Evolutionary conservation across 768 basidiomycete genomes (phyloP).

Genomic region (Lactarius akahatsu): DNA sequence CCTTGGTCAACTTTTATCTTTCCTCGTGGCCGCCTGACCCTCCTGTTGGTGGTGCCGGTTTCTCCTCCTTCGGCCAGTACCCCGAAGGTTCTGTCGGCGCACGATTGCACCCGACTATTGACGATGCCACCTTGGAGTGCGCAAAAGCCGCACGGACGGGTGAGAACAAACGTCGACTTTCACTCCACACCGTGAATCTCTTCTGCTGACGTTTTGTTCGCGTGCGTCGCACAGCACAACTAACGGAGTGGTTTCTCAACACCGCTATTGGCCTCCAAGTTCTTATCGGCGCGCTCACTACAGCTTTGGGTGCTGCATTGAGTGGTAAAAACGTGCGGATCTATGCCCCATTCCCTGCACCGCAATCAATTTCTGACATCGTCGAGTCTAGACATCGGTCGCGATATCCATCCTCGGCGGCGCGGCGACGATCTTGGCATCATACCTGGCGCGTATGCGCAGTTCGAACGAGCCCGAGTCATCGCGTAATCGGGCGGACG

Average conservation of each 20-base stretch:
- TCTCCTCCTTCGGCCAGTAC: slow-evolving; percentile 1
- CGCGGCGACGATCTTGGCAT: slow-evolving; percentile 66
- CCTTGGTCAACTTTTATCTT: not conserved
- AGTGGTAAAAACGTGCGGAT: slow-evolving; percentile 28
- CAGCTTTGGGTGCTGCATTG: slow-evolving; percentile 32
- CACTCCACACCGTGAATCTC: not conserved
- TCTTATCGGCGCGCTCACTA: slow-evolving; percentile 34
- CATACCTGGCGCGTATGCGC: slow-evolving; percentile 67
- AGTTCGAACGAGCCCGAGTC: slow-evolving; percentile 70
- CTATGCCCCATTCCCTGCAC: not conserved
- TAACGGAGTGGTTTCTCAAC: slow-evolving; percentile 28
- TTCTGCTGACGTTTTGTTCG: not conserved
- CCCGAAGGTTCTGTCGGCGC: not conserved
- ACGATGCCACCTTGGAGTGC: not conserved
- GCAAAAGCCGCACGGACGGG: not conserved
- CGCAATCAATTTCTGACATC: not conserved
- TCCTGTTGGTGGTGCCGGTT: not conserved
- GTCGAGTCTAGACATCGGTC: slow-evolving; percentile 34
- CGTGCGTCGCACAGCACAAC: slow-evolving; percentile 17
- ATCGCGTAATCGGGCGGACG: slow-evolving; percentile 53
- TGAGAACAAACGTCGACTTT: not conserved
- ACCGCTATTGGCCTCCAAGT: slow-evolving; percentile 34
- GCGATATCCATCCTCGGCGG: slow-evolving; percentile 51
- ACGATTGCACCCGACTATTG: slow-evolving; percentile 16
- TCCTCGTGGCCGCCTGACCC: slow-evolving; percentile 2